These are phyloP conservation scores for Lachancea mirantina DNA, from an alignment of 805 yeast genomes.

Conservation along the genomic window DNA sequence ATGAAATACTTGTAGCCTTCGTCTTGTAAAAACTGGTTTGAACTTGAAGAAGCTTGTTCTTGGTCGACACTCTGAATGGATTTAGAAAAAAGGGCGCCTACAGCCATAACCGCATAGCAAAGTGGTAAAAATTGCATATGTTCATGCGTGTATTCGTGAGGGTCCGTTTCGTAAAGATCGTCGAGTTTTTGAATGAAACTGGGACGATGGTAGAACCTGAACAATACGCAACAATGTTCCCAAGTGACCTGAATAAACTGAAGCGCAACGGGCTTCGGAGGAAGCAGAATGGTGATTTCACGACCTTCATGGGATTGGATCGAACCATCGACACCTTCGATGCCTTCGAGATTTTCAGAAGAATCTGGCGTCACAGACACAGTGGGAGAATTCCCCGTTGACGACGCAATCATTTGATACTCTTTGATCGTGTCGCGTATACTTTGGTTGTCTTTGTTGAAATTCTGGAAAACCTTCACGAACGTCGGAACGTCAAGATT, in stretches of 20 bases:
- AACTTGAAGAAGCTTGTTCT: conserved; percentile 5
- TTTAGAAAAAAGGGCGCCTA: conserved; percentile 68
- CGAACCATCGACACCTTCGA: conserved; percentile 19
- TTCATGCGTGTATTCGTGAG: conserved; percentile 63
- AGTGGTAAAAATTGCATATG: conserved; percentile 78
- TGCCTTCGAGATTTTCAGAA: conserved; percentile 8
- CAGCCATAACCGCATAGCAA: conserved; percentile 78
- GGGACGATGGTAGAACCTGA: conserved; percentile 83
- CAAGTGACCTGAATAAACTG: conserved; percentile 71
- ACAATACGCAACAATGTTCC: conserved; percentile 78
- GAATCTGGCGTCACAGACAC: conserved; percentile 5
- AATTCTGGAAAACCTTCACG: conserved; percentile 19
- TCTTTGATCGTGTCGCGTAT: conserved; percentile 22
- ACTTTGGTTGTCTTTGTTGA: conserved; percentile 8
- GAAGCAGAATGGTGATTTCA: conserved; percentile 63
- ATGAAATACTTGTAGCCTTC: conserved; percentile 81
- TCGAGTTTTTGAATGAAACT: conserved; percentile 70
- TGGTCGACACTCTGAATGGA: conserved; percentile 29
- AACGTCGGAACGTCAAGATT: conserved; percentile 23
- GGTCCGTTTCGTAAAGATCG: conserved; percentile 69
- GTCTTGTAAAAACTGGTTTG: conserved; percentile 33
- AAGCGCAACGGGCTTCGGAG: conserved; percentile 69
- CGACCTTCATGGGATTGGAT: conserved; percentile 22
- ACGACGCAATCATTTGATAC: conserved; percentile 14
- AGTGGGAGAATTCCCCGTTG: conserved; percentile 3